Conservation (phyloP, 1,139 yeast genomes). For the Pichiaceae sp. region DNA sequence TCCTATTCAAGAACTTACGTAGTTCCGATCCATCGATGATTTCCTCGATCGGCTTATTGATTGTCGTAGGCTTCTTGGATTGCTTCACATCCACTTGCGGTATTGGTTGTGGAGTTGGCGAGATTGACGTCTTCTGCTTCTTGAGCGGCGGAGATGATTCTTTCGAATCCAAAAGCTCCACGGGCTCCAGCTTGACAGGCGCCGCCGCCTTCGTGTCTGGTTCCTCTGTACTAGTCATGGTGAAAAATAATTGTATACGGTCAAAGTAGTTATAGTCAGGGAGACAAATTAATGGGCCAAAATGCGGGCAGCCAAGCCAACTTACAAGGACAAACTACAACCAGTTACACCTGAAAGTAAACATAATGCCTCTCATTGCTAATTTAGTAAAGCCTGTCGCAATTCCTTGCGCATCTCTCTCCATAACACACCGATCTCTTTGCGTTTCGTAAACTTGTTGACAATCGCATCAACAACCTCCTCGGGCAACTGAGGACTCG, state of each 20-base stretch:
- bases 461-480: conserved; percentile 9
- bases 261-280: too few species aligned
- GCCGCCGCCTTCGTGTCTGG: not conserved
- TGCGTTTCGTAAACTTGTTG: conserved; percentile 28
- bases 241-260: too few species aligned
- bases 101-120: conserved; percentile 3
- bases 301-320: too few species aligned
- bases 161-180: not conserved
- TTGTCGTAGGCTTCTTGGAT: conserved; percentile 4
- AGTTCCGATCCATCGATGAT: conserved; percentile 77
- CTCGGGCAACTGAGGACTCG: conserved; percentile 26
- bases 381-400: not conserved
- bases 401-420: conserved; percentile 26
- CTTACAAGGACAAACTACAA: too few species aligned
- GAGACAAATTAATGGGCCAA: too few species aligned
- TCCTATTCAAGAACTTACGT: conserved; percentile 66
- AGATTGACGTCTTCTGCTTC: conserved; percentile 3
- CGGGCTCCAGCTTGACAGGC: not conserved
- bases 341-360: too few species aligned
- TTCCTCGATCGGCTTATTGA: conserved; percentile 25
- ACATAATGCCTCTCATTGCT: too few species aligned
- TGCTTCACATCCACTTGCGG: conserved; percentile 2
- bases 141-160: not conserved
- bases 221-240: too few species aligned
- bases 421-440: conserved; percentile 36